Evolutionary conservation across 768 basidiomycete species (phyloP), one percentile per base, ranked within the genome.

Genomic region (Cystofilobasidium ferigula): DNA sequence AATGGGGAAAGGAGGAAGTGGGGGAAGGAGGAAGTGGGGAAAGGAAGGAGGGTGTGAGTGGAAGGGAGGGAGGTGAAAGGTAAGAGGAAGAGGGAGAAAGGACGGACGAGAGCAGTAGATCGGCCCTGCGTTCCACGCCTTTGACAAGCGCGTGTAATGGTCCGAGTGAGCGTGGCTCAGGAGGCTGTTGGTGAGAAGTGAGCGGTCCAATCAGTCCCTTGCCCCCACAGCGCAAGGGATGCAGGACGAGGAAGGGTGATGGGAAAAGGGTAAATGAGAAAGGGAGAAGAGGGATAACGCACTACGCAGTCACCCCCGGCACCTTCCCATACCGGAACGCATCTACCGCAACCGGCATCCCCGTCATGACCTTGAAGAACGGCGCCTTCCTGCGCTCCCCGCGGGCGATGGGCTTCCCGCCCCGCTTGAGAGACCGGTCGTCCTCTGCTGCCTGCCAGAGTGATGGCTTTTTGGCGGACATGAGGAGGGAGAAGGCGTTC

Each of bases 341-440:
- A 73, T 99, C 95, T 0, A 99, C 95, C 20, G 94, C 91, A 30
- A 99, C 87, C 12, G 93, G 91, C 92, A 98, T 95, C 1, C 95
- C 94, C 71, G 89, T 87, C 70, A 98, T 74, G 28, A 80, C 82
- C 78, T 97, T 99, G 78, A 94, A 98, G 74, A 98, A 98, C 0
- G 95, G 95, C 0, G 92, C 89, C 65, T 83, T 85, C 66, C 88
- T 79, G 34, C 88, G 81, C 48, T 35, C 79, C 77, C 34, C 63
- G 5, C n/a, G 34, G 9, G 24, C 72, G 73, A 18, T 69, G 59
- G 16, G 67, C 48, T 62, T 57, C 61, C 36, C 76, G 57, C 67
- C 74, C 74, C 24, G 64, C 24, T 71, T 73, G 64, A 74, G 74
- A 64, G 71, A 54, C 71, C 75, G 69, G 68, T 77, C 75, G 43